Evolutionary conservation across 1,284 basidiomycete species (phyloP), one percentile per base, ranked within the genome.

Genomic region (Cryptococcus deneoformans): DNA sequence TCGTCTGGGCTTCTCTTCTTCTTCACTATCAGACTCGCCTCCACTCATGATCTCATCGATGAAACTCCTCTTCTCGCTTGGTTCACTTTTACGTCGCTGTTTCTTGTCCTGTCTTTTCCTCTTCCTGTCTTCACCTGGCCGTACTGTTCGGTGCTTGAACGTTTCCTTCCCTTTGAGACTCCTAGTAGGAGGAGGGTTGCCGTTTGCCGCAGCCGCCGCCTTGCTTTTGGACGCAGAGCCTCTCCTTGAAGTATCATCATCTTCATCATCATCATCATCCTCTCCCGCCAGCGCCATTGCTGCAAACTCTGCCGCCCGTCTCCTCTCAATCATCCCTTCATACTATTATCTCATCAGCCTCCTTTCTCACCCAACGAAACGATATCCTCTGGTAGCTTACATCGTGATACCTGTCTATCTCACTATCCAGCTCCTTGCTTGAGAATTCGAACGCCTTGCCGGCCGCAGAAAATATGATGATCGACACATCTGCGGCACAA

Each of bases 381-480:
- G n/a, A 29, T 2, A 4, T 29, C 29, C 2, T 29, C 29, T 29
- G 29, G 29, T 29, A 29, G 29, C 70, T 54, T 50, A 73, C 72
- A 11, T 73, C 73, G 56, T 71, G 66, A 62, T 77, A 78, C 36
- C 72, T 61, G 47, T 77, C 74, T 43, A 78, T 64, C 60, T 77
- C 70, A 14, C 46, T 44, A 55, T 78, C 76, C 51, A 78, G 65
- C 34, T 75, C 73, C 24, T 64, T 63, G 10, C 68, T 72, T 5
- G 68, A 72, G 49, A 78, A 78, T 60, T 78, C 76, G 64, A 71
- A 78, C 2, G 75, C 67, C 58, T 77, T 78, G 38, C 76, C 76
- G 47, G 61, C 62, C 20, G 66, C 59, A 20, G 67, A 66, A 57
- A 78, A 78, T 66, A 78, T 76, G 53, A 78, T 55, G 49, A 78